phyloP scores from a whole-genome alignment of 2,329 filamentous ascomycete genomes.

The Exserohilum rostratum region DNA sequence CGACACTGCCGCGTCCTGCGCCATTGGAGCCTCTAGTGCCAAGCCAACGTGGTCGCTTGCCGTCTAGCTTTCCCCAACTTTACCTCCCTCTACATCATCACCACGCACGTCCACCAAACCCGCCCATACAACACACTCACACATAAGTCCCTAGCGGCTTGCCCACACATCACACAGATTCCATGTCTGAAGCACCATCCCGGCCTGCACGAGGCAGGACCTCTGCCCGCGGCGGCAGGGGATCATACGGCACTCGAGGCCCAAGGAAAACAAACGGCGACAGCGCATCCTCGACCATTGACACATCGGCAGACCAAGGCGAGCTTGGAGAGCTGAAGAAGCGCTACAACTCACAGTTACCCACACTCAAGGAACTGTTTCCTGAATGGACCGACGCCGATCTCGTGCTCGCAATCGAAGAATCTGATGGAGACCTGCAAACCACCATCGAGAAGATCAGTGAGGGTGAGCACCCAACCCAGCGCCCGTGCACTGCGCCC shows the following conservation, averaged over 20 bases:
- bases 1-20: conserved; percentile 28
- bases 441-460: conserved; percentile 78
- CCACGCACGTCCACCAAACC: conserved; percentile 32
- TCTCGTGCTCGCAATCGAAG: conserved; percentile 88
- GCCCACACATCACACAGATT: conserved; percentile 52
- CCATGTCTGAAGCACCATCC: conserved; percentile 94
- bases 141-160: conserved; percentile 28
- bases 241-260: conserved; percentile 64
- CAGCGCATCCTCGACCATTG: conserved; percentile 63
- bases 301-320: conserved; percentile 77
- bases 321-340: conserved; percentile 92
- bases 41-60: conserved; percentile 37
- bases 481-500: conserved; percentile 3
- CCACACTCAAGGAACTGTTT: conserved; percentile 89
- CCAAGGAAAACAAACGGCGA: conserved; percentile 71
- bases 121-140: conserved; percentile 34
- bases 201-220: conserved; percentile 89
- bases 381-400: conserved; percentile 95
- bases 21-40: conserved; percentile 30
- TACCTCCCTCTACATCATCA: conserved; percentile 43
- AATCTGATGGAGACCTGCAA: conserved; percentile 78
- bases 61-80: conserved; percentile 40
- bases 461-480: conserved; percentile 64
- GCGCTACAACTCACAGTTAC: conserved; percentile 79
- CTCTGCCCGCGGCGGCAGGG: conserved; percentile 83